phyloP scores from a whole-genome alignment of 306 rosid species.

The Parietaria judaica region DNA sequence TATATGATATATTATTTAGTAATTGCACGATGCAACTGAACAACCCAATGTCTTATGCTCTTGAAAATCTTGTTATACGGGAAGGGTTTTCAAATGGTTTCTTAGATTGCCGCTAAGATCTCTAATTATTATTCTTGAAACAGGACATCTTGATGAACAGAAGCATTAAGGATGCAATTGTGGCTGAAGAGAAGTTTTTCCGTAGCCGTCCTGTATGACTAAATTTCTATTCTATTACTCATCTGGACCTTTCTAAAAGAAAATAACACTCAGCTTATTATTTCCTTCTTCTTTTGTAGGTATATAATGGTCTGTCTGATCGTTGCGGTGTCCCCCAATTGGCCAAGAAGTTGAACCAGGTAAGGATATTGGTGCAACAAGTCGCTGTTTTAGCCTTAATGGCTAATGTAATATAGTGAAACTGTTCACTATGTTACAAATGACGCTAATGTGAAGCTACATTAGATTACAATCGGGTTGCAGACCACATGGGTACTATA shows the following conservation, averaged over 20 bases:
- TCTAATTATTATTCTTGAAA: conserved; percentile 26
- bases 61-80: not conserved
- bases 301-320: conserved; percentile 80
- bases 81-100: conserved; percentile 1
- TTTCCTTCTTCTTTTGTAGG: conserved; percentile 37
- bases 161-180: conserved; percentile 90
- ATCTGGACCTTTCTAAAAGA: conserved; percentile 3
- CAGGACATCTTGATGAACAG: conserved; percentile 81
- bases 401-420: not conserved
- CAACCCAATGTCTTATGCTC: not conserved
- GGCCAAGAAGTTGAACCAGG: conserved; percentile 97
- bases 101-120: conserved; percentile 21
- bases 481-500: not conserved
- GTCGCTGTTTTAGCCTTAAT: not conserved
- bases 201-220: conserved; percentile 88
- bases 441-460: not conserved
- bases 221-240: conserved; percentile 4
- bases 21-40: no score
- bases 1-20: no score
- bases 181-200: conserved; percentile 85
- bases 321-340: conserved; percentile 94
- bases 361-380: conserved; percentile 21
- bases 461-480: not conserved
- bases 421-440: not conserved
- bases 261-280: conserved; percentile 9